Conservation (phyloP, 1,284 basidiomycete genomes). For the Albatrellus sp. region DNA sequence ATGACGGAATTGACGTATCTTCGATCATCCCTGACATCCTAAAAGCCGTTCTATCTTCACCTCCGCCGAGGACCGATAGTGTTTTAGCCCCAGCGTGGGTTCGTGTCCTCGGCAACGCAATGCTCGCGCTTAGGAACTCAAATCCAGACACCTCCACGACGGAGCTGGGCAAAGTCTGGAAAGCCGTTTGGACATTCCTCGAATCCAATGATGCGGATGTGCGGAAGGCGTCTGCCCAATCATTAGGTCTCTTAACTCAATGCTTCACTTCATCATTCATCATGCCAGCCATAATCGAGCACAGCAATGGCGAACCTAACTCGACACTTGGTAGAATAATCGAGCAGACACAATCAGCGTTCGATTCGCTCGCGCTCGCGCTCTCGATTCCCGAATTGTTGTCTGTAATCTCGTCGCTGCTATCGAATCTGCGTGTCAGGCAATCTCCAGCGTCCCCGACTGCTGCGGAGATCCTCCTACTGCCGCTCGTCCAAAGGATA, state of each 20-base stretch:
- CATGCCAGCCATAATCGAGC: constrained; percentile 34
- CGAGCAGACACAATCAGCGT: constrained; percentile 45
- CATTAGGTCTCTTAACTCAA: constrained; percentile 50
- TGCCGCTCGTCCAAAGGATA: constrained; percentile 65
- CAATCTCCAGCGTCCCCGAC: constrained; percentile 31
- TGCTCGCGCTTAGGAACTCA: constrained; percentile 44
- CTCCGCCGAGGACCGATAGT: constrained; percentile 55
- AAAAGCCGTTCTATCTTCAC: constrained; percentile 60
- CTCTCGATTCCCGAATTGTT: constrained; percentile 65
- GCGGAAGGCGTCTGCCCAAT: constrained; percentile 51
- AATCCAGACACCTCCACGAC: constrained; percentile 34
- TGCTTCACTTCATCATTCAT: constrained; percentile 63
- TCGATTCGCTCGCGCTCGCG: constrained; percentile 60
- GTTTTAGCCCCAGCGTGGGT: constrained; percentile 64
- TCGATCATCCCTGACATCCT: constrained; percentile 54
- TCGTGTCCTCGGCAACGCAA: constrained; percentile 54
- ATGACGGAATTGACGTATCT: constrained; percentile 33
- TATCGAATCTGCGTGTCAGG: constrained; percentile 30
- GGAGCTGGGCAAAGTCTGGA: constrained; percentile 64
- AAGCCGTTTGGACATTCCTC: constrained; percentile 62
- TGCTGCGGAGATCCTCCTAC: constrained; percentile 62
- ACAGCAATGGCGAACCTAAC: constrained; percentile 30
- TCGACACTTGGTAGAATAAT: constrained; percentile 53
- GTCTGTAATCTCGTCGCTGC: constrained; percentile 43
- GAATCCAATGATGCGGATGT: constrained; percentile 45